These are phyloP conservation scores for Talaromyces wortmannii DNA, from an alignment of 495 filamentous ascomycete species.

Conservation along the genomic window DNA sequence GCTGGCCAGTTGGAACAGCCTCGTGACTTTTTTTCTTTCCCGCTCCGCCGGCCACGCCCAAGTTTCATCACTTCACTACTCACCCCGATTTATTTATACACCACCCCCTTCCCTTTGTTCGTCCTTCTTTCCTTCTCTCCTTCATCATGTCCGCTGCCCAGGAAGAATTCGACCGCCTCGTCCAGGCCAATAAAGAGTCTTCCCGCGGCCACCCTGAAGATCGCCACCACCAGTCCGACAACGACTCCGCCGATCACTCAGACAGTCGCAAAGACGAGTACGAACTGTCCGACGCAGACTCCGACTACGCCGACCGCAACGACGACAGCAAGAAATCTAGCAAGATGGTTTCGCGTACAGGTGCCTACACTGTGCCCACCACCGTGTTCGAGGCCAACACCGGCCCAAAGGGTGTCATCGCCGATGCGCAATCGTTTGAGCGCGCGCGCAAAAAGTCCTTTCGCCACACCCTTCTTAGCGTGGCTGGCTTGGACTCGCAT, in stretches of 20 bases:
- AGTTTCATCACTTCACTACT: too few relatives aligned
- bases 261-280: slow-evolving; percentile 5
- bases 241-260: slow-evolving; percentile 13
- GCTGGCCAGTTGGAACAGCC: too few relatives aligned
- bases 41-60: too few relatives aligned
- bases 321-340: slow-evolving; percentile 40
- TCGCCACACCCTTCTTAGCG: slow-evolving; percentile 38
- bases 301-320: slow-evolving; percentile 47
- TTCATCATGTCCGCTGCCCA: slow-evolving; percentile 65
- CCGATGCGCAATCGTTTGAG: slow-evolving; percentile 88
- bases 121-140: background rate
- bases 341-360: slow-evolving; percentile 34
- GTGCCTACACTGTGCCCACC: slow-evolving; percentile 44
- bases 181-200: slow-evolving; percentile 46
- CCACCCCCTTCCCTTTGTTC: background rate
- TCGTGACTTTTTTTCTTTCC: too few relatives aligned
- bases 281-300: slow-evolving; percentile 24
- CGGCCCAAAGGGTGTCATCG: slow-evolving; percentile 98
- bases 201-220: slow-evolving; percentile 55
- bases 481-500: slow-evolving; percentile 18
- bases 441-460: slow-evolving; percentile 64
- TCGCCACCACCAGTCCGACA: slow-evolving; percentile 18
- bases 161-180: slow-evolving; percentile 75
- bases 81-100: too few relatives aligned
- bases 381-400: slow-evolving; percentile 76